Evolutionary conservation across 352 stramenopile species (phyloP).

Genomic region (Stramenopiles sp.): DNA sequence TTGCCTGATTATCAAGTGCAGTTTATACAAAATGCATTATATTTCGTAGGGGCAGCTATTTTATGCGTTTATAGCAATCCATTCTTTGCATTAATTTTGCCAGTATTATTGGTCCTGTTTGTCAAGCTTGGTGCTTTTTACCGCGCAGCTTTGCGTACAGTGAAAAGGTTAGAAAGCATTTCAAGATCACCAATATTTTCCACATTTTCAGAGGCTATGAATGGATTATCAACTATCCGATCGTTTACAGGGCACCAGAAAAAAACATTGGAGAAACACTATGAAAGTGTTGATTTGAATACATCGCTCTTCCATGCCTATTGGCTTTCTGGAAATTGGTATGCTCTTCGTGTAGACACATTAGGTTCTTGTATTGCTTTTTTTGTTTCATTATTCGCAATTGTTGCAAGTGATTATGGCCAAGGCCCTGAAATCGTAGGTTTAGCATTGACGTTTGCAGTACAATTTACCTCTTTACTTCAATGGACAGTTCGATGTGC

Average conservation of each 20-base stretch:
- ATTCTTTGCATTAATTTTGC: no score
- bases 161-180: constrained; percentile 37
- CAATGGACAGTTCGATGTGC: neutral
- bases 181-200: constrained; percentile 33
- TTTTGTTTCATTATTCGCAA: neutral
- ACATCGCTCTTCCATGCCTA: constrained; percentile 38
- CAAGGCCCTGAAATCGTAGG: neutral
- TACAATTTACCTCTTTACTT: neutral
- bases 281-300: constrained; percentile 33
- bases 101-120: constrained; percentile 24
- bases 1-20: constrained; percentile 34
- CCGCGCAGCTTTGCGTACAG: constrained; percentile 29
- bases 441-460: neutral
- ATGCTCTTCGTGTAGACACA: neutral
- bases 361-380: neutral
- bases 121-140: constrained; percentile 37
- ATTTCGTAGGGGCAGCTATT: constrained; percentile 28
- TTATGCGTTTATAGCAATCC: no score
- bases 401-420: neutral
- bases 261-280: constrained; percentile 24
- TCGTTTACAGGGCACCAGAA: constrained; percentile 12
- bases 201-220: constrained; percentile 23
- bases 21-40: constrained; percentile 35
- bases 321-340: constrained; percentile 28
- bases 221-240: constrained; percentile 16